Evolutionary conservation across 2,329 filamentous ascomycete species (phyloP).

Genomic region (Allantophomopsis cytisporea): DNA sequence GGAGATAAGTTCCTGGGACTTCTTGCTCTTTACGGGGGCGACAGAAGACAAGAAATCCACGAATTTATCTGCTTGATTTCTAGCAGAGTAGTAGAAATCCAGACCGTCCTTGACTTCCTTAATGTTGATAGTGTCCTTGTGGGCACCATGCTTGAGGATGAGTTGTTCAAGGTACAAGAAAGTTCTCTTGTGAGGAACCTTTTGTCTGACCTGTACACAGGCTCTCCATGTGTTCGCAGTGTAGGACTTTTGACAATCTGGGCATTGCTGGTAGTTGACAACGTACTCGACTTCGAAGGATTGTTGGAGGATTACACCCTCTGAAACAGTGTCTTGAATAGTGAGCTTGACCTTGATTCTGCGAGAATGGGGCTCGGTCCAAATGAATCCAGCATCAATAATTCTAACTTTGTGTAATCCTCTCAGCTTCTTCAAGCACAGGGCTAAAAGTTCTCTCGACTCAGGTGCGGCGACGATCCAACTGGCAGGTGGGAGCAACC

Average conservation of each 20-base stretch:
- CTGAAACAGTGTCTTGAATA: slow-evolving; percentile 58
- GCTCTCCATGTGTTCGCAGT: slow-evolving; percentile 94
- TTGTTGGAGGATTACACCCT: slow-evolving; percentile 67
- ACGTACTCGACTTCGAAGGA: slow-evolving; percentile 90
- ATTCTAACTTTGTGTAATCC: slow-evolving; percentile 84
- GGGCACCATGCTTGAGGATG: slow-evolving; percentile 86
- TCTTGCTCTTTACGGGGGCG: slow-evolving; percentile 64
- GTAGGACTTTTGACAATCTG: slow-evolving; percentile 90
- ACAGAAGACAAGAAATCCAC: slow-evolving; percentile 82
- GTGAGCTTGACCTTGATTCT: slow-evolving; percentile 92
- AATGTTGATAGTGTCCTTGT: slow-evolving; percentile 92
- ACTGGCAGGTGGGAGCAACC: slow-evolving; percentile 72
- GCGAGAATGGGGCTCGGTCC: slow-evolving; percentile 94
- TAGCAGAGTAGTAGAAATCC: slow-evolving; percentile 84
- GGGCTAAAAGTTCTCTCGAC: slow-evolving; percentile 80
- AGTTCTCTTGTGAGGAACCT: slow-evolving; percentile 88
- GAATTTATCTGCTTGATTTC: slow-evolving; percentile 87
- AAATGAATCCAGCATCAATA: slow-evolving; percentile 91
- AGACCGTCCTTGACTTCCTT: slow-evolving; percentile 93
- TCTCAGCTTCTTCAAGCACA: slow-evolving; percentile 80
- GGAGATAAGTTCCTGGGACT: slow-evolving; percentile 86
- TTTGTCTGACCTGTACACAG: slow-evolving; percentile 87
- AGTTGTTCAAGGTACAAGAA: slow-evolving; percentile 81
- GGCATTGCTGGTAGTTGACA: slow-evolving; percentile 83
- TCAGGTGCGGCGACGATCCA: slow-evolving; percentile 81